Evolutionary conservation across 1,284 basidiomycete species (phyloP).

Genomic region (Puccinia horiana): DNA sequence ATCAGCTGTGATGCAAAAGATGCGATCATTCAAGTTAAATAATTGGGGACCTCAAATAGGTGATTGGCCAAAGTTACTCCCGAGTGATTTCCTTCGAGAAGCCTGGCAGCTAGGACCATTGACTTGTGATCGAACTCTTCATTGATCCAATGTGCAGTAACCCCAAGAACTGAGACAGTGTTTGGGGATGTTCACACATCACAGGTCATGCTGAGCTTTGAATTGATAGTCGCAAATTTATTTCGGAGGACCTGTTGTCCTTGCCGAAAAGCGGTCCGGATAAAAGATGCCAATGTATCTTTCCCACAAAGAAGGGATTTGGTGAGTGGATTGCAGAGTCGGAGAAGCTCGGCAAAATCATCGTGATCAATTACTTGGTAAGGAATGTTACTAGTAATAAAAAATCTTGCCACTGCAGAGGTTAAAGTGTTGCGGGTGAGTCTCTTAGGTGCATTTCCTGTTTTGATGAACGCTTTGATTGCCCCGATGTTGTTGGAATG

Average conservation of each 20-base stretch:
- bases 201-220: background rate
- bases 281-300: background rate
- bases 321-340: background rate
- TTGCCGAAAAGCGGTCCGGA: background rate
- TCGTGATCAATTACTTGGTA: background rate
- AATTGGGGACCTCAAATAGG: background rate
- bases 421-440: background rate
- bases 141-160: background rate
- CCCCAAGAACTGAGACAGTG: background rate
- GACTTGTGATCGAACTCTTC: background rate
- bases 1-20: background rate
- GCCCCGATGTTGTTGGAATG: background rate
- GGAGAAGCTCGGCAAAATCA: background rate
- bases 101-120: background rate
- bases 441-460: background rate
- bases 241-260: background rate
- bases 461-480: background rate
- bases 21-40: background rate
- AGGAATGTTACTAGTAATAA: background rate
- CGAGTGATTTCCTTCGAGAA: conserved; percentile 1
- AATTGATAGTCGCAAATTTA: background rate
- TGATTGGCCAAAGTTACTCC: background rate
- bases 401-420: background rate
- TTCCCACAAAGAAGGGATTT: background rate
- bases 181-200: background rate